Conservation (phyloP, 1,284 basidiomycete genomes). For the Cutaneotrichosporon curvatum region DNA sequence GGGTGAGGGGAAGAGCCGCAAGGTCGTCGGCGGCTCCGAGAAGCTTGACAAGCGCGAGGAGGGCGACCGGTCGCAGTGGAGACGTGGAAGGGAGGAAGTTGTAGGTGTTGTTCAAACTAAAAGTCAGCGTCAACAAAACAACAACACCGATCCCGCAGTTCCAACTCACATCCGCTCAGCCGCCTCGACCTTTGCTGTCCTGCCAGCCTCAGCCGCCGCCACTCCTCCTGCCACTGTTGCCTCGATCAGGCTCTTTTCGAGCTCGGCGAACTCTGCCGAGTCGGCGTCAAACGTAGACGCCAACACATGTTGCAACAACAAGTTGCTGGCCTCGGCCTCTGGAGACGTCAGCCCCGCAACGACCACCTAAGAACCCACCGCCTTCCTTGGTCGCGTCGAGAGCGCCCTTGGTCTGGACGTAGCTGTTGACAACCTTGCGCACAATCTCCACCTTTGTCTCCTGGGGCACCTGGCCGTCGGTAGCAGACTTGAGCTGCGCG, state of each 20-base stretch:
- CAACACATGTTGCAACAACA: slow-evolving; percentile 40
- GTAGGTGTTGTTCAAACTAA: slow-evolving; percentile 78
- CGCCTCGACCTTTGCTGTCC: slow-evolving; percentile 32
- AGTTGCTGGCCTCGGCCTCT: slow-evolving; percentile 41
- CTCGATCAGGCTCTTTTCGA: slow-evolving; percentile 31
- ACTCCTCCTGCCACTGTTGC: slow-evolving; percentile 37
- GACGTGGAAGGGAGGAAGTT: slow-evolving; percentile 69
- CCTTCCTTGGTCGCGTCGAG: slow-evolving; percentile 39
- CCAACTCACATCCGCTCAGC: slow-evolving; percentile 40
- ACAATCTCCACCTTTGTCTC: slow-evolving; percentile 46
- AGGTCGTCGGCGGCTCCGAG: slow-evolving; percentile 53
- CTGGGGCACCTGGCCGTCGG: slow-evolving; percentile 49
- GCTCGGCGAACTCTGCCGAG: slow-evolving; percentile 26
- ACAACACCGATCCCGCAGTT: too few relatives aligned
- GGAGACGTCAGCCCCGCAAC: slow-evolving; percentile 1
- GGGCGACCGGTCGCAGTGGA: slow-evolving; percentile 59
- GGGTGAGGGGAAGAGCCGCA: slow-evolving; percentile 58
- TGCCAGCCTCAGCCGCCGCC: slow-evolving; percentile 25
- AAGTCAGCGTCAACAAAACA: slow-evolving; percentile 1
- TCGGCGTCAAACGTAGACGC: slow-evolving; percentile 27
- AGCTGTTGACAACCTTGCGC: slow-evolving; percentile 31
- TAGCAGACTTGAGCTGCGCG: slow-evolving; percentile 53
- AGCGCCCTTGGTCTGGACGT: slow-evolving; percentile 37
- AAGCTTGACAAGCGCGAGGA: slow-evolving; percentile 60
- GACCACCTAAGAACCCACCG: slow-evolving; percentile 21